Evolutionary conservation across 805 yeast species (phyloP).

Genomic region (Metschnikowia vanudenii): DNA sequence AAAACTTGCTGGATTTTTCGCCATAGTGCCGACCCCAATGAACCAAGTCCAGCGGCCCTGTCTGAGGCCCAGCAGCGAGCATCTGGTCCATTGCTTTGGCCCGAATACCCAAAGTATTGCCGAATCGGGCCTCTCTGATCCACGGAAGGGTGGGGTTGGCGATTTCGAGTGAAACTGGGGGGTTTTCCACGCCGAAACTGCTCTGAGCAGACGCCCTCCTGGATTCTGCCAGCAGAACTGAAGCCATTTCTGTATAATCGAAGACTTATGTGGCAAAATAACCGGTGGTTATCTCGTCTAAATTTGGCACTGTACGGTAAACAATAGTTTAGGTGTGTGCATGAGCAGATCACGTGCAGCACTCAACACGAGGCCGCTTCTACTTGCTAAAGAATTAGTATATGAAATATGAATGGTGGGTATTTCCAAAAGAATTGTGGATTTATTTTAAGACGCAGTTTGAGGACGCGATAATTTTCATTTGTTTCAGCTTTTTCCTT

Average conservation of each 20-base stretch:
- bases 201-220: neutral
- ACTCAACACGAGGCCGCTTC: too few relatives aligned
- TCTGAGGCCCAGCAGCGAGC: slow-evolving; percentile 13
- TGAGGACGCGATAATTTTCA: too few relatives aligned
- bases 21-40: slow-evolving; percentile 41
- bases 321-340: too few relatives aligned
- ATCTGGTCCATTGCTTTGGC: slow-evolving; percentile 21
- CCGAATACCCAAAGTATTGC: slow-evolving; percentile 29
- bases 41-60: slow-evolving; percentile 40
- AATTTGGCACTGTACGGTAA: too few relatives aligned
- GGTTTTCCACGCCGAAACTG: neutral
- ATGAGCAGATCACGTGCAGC: too few relatives aligned
- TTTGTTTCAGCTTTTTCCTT: too few relatives aligned
- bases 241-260: neutral
- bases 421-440: too few relatives aligned
- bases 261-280: too few relatives aligned
- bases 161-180: neutral
- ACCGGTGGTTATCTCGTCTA: too few relatives aligned
- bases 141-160: slow-evolving; percentile 19
- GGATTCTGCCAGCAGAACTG: neutral
- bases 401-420: too few relatives aligned
- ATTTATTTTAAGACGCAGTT: too few relatives aligned
- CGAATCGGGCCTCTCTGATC: slow-evolving; percentile 31
- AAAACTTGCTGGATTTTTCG: slow-evolving; percentile 26
- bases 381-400: too few relatives aligned